phyloP scores from a whole-genome alignment of 495 filamentous ascomycete species.

The Usnea hakonensis region DNA sequence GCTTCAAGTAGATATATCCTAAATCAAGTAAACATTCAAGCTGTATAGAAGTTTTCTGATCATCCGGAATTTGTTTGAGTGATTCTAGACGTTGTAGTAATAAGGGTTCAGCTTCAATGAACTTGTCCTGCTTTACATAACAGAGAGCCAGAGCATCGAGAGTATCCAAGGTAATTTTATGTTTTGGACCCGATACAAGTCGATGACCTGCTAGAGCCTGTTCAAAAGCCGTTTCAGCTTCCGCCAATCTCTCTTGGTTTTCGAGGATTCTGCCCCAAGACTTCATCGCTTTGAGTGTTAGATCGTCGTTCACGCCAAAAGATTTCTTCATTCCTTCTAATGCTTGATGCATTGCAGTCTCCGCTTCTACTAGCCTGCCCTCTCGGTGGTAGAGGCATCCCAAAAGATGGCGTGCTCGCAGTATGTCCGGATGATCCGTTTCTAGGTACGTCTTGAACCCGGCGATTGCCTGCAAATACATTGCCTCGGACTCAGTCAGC shows the following conservation, averaged over 20 bases:
- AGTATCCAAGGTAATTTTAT: constrained; percentile 23
- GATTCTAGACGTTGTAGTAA: no score
- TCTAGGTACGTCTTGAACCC: neutral
- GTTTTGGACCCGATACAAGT: constrained; percentile 25
- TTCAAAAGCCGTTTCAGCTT: constrained; percentile 30
- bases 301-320: neutral
- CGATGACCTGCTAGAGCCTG: constrained; percentile 28
- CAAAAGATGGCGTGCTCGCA: neutral
- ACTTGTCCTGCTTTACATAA: constrained; percentile 32
- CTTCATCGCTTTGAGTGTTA: constrained; percentile 10
- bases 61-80: no score
- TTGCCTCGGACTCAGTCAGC: neutral
- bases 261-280: constrained; percentile 19
- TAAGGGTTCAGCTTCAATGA: constrained; percentile 34
- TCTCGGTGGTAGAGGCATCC: constrained; percentile 16
- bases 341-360: constrained; percentile 19
- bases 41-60: no score
- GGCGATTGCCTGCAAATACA: neutral
- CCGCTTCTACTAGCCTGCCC: constrained; percentile 20
- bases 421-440: neutral
- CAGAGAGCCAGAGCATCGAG: constrained; percentile 33
- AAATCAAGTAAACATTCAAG: no score
- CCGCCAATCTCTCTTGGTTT: constrained; percentile 22
- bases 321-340: constrained; percentile 1
- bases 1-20: no score